Evolutionary conservation across 1,139 yeast species (phyloP).

Genomic region (Candida sp.): DNA sequence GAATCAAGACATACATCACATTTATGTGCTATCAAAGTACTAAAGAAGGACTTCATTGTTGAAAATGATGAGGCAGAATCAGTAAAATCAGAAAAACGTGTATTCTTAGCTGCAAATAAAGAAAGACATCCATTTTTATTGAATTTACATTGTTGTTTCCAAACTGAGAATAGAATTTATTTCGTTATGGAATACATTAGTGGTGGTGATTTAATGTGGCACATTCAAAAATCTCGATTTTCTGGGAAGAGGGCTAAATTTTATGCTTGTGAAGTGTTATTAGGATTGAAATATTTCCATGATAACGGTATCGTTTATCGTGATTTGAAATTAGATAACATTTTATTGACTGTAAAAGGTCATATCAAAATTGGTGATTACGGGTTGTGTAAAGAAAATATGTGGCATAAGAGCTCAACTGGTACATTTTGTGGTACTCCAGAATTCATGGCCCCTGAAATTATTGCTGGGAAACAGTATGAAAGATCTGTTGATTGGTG

Average conservation of each 20-base stretch:
- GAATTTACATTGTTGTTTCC: constrained; percentile 93
- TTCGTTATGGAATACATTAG: constrained; percentile 98
- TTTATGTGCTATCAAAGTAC: constrained; percentile 90
- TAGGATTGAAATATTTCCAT: constrained; percentile 91
- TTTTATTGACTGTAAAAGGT: constrained; percentile 84
- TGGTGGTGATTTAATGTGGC: constrained; percentile 99
- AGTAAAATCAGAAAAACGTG: constrained; percentile 90
- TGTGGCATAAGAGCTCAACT: constrained; percentile 90
- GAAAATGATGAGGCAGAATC: constrained; percentile 97
- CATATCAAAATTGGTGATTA: constrained; percentile 96
- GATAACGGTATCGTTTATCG: constrained; percentile 96
- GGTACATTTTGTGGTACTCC: constrained; percentile 99
- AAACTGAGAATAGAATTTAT: constrained; percentile 94
- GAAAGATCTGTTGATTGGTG: constrained; percentile 99
- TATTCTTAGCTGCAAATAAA: constrained; percentile 83
- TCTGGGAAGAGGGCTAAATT: constrained; percentile 92
- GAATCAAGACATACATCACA: constrained; percentile 78
- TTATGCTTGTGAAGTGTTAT: constrained; percentile 92
- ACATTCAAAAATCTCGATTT: constrained; percentile 88
- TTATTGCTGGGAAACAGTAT: constrained; percentile 86
- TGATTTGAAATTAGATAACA: constrained; percentile 93
- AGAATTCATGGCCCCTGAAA: constrained; percentile 99
- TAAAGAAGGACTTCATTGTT: constrained; percentile 91
- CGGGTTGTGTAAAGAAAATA: constrained; percentile 94
- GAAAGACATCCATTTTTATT: constrained; percentile 92